phyloP scores from a whole-genome alignment of 805 yeast genomes.

The Candida maris region DNA sequence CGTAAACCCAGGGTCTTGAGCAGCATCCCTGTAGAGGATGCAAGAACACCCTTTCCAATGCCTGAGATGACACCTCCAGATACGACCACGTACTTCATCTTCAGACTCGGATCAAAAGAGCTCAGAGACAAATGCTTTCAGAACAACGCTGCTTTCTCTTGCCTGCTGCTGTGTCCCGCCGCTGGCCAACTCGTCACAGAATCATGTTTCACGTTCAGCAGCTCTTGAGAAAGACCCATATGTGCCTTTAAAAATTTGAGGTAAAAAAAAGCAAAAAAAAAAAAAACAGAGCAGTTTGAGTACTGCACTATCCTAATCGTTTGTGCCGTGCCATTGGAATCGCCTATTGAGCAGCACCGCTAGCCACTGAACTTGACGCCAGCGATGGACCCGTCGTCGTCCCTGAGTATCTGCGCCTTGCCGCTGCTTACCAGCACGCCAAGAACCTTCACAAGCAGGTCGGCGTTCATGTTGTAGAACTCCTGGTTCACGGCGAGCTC shows the following conservation, averaged over 20 bases:
- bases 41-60: conserved; percentile 97
- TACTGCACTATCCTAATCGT: no score
- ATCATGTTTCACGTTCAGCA: no score
- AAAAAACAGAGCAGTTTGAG: no score
- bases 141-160: no score
- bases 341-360: no score
- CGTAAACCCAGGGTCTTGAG: conserved; percentile 91
- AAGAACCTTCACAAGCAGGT: conserved; percentile 51
- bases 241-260: no score
- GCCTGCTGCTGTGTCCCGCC: conserved; percentile 1
- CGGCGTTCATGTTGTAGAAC: conserved; percentile 59
- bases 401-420: conserved; percentile 69
- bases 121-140: no score
- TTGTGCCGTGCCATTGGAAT: no score
- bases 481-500: conserved; percentile 55
- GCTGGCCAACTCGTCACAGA: no score
- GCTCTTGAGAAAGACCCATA: no score
- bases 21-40: conserved; percentile 94
- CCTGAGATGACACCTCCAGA: conserved; percentile 99
- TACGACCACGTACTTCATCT: conserved; percentile 97
- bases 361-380: conserved; percentile 63
- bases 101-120: no score
- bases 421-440: conserved; percentile 60
- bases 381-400: conserved; percentile 48
- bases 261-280: no score